phyloP scores from a whole-genome alignment of 2,329 filamentous ascomycete genomes.

The Aspergillus fumigatus region DNA sequence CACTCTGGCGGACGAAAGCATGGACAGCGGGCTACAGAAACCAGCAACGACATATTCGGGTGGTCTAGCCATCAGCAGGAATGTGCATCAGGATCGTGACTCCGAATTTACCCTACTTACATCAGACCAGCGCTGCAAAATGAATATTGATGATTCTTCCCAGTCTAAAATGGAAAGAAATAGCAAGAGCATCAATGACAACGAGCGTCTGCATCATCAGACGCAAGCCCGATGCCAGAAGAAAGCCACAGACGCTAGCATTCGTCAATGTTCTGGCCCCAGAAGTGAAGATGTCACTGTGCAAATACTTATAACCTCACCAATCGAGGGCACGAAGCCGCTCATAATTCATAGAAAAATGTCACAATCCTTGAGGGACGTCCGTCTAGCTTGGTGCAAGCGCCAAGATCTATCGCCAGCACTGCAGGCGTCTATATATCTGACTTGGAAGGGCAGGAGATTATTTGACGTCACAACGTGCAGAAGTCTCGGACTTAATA shows the following conservation, averaged over 20 bases:
- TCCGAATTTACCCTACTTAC: neutral
- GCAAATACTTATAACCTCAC: constrained; percentile 64
- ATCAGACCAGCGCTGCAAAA: neutral
- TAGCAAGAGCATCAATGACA: neutral
- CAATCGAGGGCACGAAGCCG: constrained; percentile 56
- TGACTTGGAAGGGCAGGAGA: constrained; percentile 72
- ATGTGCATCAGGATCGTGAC: neutral
- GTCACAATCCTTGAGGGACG: constrained; percentile 62
- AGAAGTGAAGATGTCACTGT: constrained; percentile 47
- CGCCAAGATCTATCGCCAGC: constrained; percentile 53
- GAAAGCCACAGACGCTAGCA: neutral
- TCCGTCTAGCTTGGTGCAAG: constrained; percentile 65
- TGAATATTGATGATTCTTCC: neutral
- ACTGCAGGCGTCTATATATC: constrained; percentile 56
- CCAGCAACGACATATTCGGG: neutral
- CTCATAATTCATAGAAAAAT: constrained; percentile 64
- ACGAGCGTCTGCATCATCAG: neutral
- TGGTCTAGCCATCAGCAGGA: neutral
- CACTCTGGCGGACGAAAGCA: neutral
- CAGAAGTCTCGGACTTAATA: constrained; percentile 59
- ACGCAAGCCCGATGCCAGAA: neutral
- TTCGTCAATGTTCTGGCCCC: neutral
- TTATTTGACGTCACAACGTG: constrained; percentile 75
- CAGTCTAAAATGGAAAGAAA: neutral
- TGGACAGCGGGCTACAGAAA: neutral